These are phyloP conservation scores for Hypoxylon sp. DNA, from an alignment of 2,329 filamentous ascomycete genomes.

Conservation along the genomic window DNA sequence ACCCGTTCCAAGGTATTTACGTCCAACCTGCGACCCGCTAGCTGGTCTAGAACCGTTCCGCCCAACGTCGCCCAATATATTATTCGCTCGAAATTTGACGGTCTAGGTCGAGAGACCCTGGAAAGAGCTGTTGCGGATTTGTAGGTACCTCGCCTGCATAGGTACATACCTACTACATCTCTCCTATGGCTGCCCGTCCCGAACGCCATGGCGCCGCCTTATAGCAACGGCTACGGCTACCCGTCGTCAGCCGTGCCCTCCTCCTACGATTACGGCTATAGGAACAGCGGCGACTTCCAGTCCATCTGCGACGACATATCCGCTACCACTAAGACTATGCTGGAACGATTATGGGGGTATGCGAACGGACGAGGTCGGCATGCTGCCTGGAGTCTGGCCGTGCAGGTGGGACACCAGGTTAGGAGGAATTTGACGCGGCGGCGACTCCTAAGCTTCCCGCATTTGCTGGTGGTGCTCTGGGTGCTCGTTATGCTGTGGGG, in stretches of 20 bases:
- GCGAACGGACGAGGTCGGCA: conserved; percentile 58
- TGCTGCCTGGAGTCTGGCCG: conserved; percentile 52
- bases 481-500: conserved; percentile 83
- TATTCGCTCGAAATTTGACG: background rate
- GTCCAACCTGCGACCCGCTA: conserved; percentile 8
- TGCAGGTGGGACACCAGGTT: conserved; percentile 52
- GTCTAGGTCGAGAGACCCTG: background rate
- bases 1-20: background rate
- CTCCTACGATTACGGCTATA: conserved; percentile 41
- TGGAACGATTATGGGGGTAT: conserved; percentile 58
- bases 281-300: conserved; percentile 50
- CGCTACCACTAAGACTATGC: conserved; percentile 48
- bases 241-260: conserved; percentile 37
- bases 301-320: conserved; percentile 57
- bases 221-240: conserved; percentile 52
- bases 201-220: conserved; percentile 56
- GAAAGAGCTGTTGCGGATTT: background rate
- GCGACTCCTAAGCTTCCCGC: conserved; percentile 72
- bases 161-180: conserved; percentile 31
- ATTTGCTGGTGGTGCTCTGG: conserved; percentile 80
- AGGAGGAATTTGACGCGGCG: conserved; percentile 63
- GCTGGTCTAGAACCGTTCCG: background rate
- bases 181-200: conserved; percentile 47
- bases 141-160: conserved; percentile 2
- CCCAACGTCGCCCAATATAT: conserved; percentile 1